A percentile compares a stretch with the other conserved stretches of the same genome.
phyloP scores from a whole-genome alignment of 1,284 basidiomycete genomes.

The Earliella scabrosa region DNA sequence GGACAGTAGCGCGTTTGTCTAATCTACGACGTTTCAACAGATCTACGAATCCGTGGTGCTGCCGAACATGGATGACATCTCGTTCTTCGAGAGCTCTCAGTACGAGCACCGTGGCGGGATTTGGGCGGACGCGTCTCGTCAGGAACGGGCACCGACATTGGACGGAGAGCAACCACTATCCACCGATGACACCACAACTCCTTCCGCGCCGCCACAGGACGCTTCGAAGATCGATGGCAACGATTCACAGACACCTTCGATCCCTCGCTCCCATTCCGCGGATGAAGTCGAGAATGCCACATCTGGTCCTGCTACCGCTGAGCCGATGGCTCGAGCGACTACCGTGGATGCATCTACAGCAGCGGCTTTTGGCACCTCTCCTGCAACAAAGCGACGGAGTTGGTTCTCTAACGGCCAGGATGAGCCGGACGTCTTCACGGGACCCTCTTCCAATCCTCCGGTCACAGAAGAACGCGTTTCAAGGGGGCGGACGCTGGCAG shows the following conservation, averaged over 20 bases:
- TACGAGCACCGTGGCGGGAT: slow-evolving; percentile 85
- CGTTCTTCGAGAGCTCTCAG: slow-evolving; percentile 86
- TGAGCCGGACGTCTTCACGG: slow-evolving; percentile 29
- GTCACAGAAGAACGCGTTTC: slow-evolving; percentile 15
- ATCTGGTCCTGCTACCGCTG: slow-evolving; percentile 11
- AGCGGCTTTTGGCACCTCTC: slow-evolving; percentile 15
- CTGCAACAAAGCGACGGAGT: slow-evolving; percentile 37
- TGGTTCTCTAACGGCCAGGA: slow-evolving; percentile 40
- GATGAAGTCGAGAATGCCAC: slow-evolving; percentile 27
- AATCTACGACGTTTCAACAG: slow-evolving; percentile 44
- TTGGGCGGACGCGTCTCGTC: slow-evolving; percentile 79
- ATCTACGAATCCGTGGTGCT: slow-evolving; percentile 92
- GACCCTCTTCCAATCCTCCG: slow-evolving; percentile 8
- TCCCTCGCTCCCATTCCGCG: slow-evolving; percentile 38
- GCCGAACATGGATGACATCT: slow-evolving; percentile 97
- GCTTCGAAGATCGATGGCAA: slow-evolving; percentile 19
- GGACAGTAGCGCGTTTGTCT: neutral
- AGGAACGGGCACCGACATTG: slow-evolving; percentile 37
- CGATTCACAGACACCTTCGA: slow-evolving; percentile 27
- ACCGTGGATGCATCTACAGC: slow-evolving; percentile 21
- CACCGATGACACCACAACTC: slow-evolving; percentile 24
- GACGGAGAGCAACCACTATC: slow-evolving; percentile 15
- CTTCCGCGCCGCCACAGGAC: slow-evolving; percentile 27
- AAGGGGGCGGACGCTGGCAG: slow-evolving; percentile 13
- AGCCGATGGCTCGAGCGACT: slow-evolving; percentile 20